Conservation (phyloP, 768 basidiomycete species). For the Daedaleopsis sinensis region DNA sequence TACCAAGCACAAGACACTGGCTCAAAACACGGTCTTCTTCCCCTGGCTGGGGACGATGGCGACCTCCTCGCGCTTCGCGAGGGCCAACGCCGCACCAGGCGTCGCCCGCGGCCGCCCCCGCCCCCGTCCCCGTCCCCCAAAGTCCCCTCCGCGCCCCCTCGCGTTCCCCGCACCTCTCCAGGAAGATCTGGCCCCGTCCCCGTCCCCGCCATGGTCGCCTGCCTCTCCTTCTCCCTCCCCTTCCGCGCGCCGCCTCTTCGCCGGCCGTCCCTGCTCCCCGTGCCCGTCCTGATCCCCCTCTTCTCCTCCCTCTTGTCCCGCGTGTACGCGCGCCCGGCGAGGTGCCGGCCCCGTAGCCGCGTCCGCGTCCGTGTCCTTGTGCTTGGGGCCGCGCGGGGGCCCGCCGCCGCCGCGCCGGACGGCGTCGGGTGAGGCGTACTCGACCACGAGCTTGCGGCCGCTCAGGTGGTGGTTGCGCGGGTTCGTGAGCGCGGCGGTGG, state of each 20-base stretch:
- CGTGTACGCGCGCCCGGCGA: no score
- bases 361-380: background rate
- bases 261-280: constrained; percentile 23
- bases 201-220: constrained; percentile 15
- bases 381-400: constrained; percentile 10
- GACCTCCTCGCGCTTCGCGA: constrained; percentile 73
- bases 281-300: background rate
- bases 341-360: constrained; percentile 9
- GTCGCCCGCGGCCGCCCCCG: constrained; percentile 51
- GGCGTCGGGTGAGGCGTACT: constrained; percentile 88
- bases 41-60: constrained; percentile 74
- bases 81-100: constrained; percentile 81
- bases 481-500: constrained; percentile 82
- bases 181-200: background rate
- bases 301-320: background rate
- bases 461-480: constrained; percentile 82
- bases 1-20: background rate
- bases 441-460: constrained; percentile 83
- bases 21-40: constrained; percentile 70
- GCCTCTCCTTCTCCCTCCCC: background rate
- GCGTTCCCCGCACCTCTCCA: background rate
- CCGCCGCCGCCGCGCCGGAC: constrained; percentile 74
- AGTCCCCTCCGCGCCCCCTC: background rate
- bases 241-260: constrained; percentile 23
- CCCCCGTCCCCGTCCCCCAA: constrained; percentile 10